These are phyloP conservation scores for Nyctanthes arbortristis DNA, from an alignment of 257 asterid genomes.

Conservation along the genomic window DNA sequence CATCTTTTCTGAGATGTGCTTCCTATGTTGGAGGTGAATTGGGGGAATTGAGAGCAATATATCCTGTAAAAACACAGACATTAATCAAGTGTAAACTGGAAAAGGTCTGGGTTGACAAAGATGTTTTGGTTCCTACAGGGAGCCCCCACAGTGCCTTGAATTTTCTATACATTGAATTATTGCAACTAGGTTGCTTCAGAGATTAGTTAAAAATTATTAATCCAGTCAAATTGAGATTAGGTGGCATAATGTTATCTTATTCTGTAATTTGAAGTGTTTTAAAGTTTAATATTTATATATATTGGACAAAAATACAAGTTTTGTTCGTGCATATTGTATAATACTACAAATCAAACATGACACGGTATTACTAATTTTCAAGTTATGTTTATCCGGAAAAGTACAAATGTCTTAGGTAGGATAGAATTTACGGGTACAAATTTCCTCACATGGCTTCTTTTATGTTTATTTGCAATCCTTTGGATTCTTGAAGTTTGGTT, in stretches of 20 bases:
- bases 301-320: too few species aligned
- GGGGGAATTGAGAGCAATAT: background rate
- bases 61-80: background rate
- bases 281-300: too few species aligned
- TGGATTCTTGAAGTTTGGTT: too few species aligned
- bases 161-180: slow-evolving; percentile 32
- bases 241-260: slow-evolving; percentile 17
- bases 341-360: too few species aligned
- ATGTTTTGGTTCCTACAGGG: slow-evolving; percentile 12
- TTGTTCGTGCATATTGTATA: too few species aligned
- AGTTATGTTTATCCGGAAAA: too few species aligned
- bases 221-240: slow-evolving; percentile 35
- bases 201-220: slow-evolving; percentile 39
- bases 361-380: too few species aligned
- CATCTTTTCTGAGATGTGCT: slow-evolving; percentile 19
- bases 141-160: slow-evolving; percentile 32
- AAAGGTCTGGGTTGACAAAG: slow-evolving; percentile 28
- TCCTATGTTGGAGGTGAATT: slow-evolving; percentile 15
- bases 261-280: too few species aligned
- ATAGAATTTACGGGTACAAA: too few species aligned
- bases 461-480: too few species aligned
- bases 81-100: slow-evolving; percentile 14
- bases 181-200: slow-evolving; percentile 34
- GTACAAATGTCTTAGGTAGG: too few species aligned
- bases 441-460: too few species aligned